Conservation (phyloP, 2,329 filamentous ascomycete genomes). For the Stylonectria norvegica region DNA sequence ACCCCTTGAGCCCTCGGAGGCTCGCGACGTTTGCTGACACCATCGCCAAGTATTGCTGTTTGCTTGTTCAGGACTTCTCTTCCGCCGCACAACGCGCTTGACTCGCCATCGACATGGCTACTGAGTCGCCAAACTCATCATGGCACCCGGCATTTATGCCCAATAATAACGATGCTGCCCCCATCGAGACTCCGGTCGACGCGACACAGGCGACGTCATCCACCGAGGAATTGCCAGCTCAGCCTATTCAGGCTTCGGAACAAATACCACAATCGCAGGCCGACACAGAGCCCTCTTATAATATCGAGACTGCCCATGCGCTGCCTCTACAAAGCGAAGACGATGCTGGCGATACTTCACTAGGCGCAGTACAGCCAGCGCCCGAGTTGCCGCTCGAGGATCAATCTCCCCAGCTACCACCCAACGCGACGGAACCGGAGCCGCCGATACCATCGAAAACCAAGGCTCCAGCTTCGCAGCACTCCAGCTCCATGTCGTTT, state of each 20-base stretch:
- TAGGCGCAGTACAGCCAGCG: slow-evolving; percentile 19
- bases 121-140: slow-evolving; percentile 34
- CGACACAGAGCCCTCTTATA: slow-evolving; percentile 5
- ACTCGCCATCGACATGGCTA: slow-evolving; percentile 34
- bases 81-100: slow-evolving; percentile 9
- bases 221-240: slow-evolving; percentile 11
- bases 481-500: slow-evolving; percentile 61
- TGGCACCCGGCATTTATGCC: slow-evolving; percentile 44
- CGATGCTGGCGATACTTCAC: slow-evolving; percentile 22
- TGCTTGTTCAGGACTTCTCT: slow-evolving; percentile 12
- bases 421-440: slow-evolving; percentile 2
- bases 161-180: slow-evolving; percentile 25
- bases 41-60: slow-evolving; percentile 21
- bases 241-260: slow-evolving; percentile 7
- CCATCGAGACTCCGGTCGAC: slow-evolving; percentile 15
- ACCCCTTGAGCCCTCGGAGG: slow-evolving; percentile 23
- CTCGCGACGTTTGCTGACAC: slow-evolving; percentile 23
- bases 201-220: slow-evolving; percentile 22
- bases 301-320: slow-evolving; percentile 12
- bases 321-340: slow-evolving; percentile 22
- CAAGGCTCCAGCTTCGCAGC: slow-evolving; percentile 43
- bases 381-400: background rate
- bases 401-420: background rate
- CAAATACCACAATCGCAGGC: slow-evolving; percentile 14
- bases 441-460: slow-evolving; percentile 8